phyloP scores from a whole-genome alignment of 164 flowering plant species.

The Sextonia rubra region DNA sequence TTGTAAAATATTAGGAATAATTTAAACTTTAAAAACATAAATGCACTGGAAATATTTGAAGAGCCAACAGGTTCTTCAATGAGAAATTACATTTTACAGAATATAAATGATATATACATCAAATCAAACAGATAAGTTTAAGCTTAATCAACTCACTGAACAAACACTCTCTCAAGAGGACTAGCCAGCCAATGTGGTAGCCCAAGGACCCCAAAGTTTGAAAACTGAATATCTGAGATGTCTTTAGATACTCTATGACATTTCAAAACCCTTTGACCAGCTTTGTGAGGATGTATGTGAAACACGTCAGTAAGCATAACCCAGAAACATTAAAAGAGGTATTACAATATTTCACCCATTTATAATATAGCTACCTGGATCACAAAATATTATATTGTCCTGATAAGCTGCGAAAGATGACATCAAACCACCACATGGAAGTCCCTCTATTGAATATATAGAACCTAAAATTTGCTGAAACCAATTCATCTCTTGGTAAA shows the following conservation, averaged over 20 bases:
- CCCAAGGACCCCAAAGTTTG: constrained; percentile 76
- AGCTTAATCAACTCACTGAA: constrained; percentile 36
- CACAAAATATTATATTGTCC: constrained; percentile 50
- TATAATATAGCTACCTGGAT: constrained; percentile 44
- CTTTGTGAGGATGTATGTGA: constrained; percentile 35
- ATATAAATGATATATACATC: not conserved
- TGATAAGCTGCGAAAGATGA: constrained; percentile 53
- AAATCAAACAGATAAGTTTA: not conserved
- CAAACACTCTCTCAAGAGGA: constrained; percentile 56
- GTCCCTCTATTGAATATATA: constrained; percentile 24
- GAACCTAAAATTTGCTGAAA: constrained; percentile 31
- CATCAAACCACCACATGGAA: constrained; percentile 40
- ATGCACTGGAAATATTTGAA: not conserved
- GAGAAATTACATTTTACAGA: not conserved
- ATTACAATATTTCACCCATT: not conserved
- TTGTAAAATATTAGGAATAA: not conserved
- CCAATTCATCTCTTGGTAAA: constrained; percentile 40
- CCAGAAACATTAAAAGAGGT: not conserved
- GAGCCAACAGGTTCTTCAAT: not conserved
- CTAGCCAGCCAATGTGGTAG: constrained; percentile 74
- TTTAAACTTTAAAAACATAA: not conserved
- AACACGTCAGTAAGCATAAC: constrained; percentile 5
- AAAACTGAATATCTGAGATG: constrained; percentile 44
- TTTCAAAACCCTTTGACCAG: constrained; percentile 57
- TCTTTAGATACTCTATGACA: constrained; percentile 36